Conservation (phyloP, 495 filamentous ascomycete genomes). For the Alectoria sarmentosa region DNA sequence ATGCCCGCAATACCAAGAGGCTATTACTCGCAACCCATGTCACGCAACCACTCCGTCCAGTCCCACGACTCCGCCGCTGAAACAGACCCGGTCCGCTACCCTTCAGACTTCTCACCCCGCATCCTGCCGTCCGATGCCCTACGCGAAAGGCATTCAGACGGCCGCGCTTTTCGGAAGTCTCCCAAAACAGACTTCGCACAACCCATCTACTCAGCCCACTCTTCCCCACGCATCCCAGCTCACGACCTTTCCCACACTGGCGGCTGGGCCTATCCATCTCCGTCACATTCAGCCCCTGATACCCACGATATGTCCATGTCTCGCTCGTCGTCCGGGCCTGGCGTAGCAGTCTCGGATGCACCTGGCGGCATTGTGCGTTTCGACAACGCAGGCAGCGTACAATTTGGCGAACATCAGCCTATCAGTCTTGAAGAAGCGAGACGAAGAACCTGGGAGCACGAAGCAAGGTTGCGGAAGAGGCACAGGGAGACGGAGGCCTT, state of each 20-base stretch:
- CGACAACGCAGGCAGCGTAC: slow-evolving; percentile 16
- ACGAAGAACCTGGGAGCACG: slow-evolving; percentile 11
- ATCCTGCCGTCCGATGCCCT: slow-evolving; percentile 8
- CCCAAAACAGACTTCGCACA: slow-evolving; percentile 19
- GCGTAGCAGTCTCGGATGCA: slow-evolving; percentile 18
- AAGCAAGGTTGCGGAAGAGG: slow-evolving; percentile 8
- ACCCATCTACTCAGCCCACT: slow-evolving; percentile 19
- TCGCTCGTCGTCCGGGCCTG: slow-evolving; percentile 26
- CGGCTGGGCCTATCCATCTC: slow-evolving; percentile 10
- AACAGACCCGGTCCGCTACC: slow-evolving; percentile 23
- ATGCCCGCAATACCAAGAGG: slow-evolving; percentile 27
- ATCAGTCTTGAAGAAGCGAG: slow-evolving; percentile 22
- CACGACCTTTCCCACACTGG: slow-evolving; percentile 15
- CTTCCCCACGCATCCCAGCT: slow-evolving; percentile 24
- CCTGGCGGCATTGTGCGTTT: slow-evolving; percentile 21
- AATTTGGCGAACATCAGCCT: slow-evolving; percentile 23
- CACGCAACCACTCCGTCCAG: slow-evolving; percentile 37
- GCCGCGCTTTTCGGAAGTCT: slow-evolving; percentile 23
- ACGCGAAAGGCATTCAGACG: slow-evolving; percentile 23
- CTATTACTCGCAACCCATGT: slow-evolving; percentile 53
- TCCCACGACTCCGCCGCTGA: slow-evolving; percentile 28
- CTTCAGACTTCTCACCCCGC: slow-evolving; percentile 7
- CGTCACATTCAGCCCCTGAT: neutral
- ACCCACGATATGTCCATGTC: slow-evolving; percentile 15
- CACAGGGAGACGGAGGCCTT: slow-evolving; percentile 1